A percentile compares a stretch with the other conserved stretches of the same genome.
Conservation (phyloP, 176 grass and related monocot species). For the Carex kokanica region DNA sequence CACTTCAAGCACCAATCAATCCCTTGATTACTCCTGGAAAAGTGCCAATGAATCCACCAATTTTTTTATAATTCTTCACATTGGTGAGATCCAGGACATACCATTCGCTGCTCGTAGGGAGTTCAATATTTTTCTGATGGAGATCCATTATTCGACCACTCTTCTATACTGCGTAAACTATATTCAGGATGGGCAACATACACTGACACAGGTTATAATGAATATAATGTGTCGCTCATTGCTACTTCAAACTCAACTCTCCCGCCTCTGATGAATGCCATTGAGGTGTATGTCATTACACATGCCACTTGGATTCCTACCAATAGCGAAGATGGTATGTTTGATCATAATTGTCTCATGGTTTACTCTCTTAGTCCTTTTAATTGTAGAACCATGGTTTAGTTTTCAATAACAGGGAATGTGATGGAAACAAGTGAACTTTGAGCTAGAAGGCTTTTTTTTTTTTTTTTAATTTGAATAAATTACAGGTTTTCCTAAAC, state of each 20-base stretch:
- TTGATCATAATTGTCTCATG: neutral
- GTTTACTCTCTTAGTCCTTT: neutral
- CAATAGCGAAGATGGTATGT: constrained; percentile 36
- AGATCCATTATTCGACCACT: no score
- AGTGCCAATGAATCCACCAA: neutral
- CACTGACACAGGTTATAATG: no score
- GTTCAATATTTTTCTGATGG: no score
- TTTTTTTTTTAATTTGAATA: no score
- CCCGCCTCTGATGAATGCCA: constrained; percentile 51
- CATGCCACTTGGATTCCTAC: constrained; percentile 3
- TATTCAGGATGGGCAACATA: no score
- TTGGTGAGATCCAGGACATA: neutral
- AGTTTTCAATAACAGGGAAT: neutral
- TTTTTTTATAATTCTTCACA: neutral
- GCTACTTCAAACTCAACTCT: constrained; percentile 39
- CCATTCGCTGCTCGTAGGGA: neutral
- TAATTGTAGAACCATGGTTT: neutral
- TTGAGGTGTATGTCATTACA: constrained; percentile 37
- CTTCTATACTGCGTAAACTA: no score
- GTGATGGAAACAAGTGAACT: neutral
- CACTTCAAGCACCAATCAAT: no score
- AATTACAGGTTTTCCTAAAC: neutral
- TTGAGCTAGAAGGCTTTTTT: neutral
- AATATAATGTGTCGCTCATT: constrained; percentile 29
- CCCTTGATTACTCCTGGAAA: no score